Evolutionary conservation across 2,329 filamentous ascomycete genomes (phyloP).

Genomic region (Colletotrichum sp.): DNA sequence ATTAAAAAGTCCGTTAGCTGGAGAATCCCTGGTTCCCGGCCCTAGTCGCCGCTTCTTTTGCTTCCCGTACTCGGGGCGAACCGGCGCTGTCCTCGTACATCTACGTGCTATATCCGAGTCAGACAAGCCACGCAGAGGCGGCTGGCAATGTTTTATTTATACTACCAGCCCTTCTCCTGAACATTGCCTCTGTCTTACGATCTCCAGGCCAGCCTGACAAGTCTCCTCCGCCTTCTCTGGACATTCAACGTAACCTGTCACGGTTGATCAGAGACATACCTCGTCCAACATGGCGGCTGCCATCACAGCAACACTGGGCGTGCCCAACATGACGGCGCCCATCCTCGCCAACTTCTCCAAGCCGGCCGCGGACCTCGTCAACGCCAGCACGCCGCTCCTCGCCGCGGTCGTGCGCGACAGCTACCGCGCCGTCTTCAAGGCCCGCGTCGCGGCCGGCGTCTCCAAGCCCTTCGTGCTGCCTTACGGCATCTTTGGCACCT

Average conservation of each 20-base stretch:
- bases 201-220: neutral
- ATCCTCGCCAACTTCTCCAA: slow-evolving; percentile 1
- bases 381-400: slow-evolving; percentile 19
- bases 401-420: slow-evolving; percentile 25
- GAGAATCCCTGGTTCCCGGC: neutral
- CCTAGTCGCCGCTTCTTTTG: neutral
- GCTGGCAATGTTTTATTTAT: slow-evolving; percentile 8
- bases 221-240: neutral
- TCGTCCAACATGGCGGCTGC: slow-evolving; percentile 1
- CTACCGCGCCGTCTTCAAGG: slow-evolving; percentile 42
- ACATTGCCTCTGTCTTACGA: neutral
- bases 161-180: neutral
- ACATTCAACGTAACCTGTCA: neutral
- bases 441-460: slow-evolving; percentile 40
- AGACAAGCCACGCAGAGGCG: neutral
- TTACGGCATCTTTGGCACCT: slow-evolving; percentile 50
- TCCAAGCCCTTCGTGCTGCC: slow-evolving; percentile 58
- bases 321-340: slow-evolving; percentile 2
- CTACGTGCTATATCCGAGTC: neutral
- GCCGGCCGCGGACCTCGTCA: slow-evolving; percentile 1
- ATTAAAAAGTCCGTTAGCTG: neutral
- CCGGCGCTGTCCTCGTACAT: neutral
- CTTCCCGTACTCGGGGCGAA: neutral
- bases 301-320: neutral
- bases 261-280: neutral